phyloP scores from a whole-genome alignment of 257 asterid species.

The Anisodus tanguticus region DNA sequence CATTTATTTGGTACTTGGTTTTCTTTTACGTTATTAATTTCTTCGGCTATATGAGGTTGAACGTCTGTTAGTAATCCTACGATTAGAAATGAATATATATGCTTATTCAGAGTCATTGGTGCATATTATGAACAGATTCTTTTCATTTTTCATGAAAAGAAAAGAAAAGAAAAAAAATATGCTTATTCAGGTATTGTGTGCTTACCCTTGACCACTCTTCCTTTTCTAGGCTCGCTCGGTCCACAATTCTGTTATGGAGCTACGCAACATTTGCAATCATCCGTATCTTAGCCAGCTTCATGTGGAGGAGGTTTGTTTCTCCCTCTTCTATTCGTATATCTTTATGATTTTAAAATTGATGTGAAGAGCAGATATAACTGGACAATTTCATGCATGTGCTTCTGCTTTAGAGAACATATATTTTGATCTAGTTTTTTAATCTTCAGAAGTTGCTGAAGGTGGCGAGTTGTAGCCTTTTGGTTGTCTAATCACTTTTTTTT shows the following conservation, averaged over 20 bases:
- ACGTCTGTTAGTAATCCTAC: background rate
- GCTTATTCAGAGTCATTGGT: constrained; percentile 21
- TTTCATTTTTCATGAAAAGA: background rate
- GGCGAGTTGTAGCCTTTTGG: background rate
- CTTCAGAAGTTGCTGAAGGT: constrained; percentile 21
- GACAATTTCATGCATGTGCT: constrained; percentile 3
- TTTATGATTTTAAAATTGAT: constrained; percentile 11
- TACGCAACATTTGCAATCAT: constrained; percentile 97
- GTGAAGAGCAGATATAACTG: background rate
- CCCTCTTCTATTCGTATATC: constrained; percentile 5
- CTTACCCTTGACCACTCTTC: constrained; percentile 11
- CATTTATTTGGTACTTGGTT: background rate
- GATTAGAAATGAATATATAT: background rate
- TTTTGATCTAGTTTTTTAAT: background rate
- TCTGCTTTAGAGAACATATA: constrained; percentile 6
- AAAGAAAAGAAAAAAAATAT: background rate
- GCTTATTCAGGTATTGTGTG: background rate
- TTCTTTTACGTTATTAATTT: background rate
- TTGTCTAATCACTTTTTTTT: background rate
- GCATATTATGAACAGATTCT: background rate
- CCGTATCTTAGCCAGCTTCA: constrained; percentile 99
- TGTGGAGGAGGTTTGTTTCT: constrained; percentile 80
- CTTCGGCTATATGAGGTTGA: constrained; percentile 5
- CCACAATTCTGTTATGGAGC: constrained; percentile 99
- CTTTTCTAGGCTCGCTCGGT: constrained; percentile 81